Percentiles rank a stretch among this genome's conserved stretches.
These are phyloP conservation scores for Leccinum boreale DNA, from an alignment of 768 basidiomycete species.

Conservation along the genomic window DNA sequence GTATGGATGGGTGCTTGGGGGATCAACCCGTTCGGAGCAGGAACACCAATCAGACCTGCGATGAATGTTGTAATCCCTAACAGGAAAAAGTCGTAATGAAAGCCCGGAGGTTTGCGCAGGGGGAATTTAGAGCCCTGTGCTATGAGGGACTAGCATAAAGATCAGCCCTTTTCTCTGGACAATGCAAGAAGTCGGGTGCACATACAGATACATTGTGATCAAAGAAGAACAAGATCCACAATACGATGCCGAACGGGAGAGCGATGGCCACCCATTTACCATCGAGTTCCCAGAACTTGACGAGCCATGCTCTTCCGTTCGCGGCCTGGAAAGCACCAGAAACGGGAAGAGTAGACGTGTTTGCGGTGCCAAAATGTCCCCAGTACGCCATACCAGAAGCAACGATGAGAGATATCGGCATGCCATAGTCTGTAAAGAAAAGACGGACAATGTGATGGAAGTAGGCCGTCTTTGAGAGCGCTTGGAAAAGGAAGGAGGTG, in stretches of 20 bases:
- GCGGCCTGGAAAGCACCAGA: constrained; percentile 69
- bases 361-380: constrained; percentile 65
- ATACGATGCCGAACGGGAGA: constrained; percentile 81
- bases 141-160: constrained; percentile 67
- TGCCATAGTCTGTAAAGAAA: constrained; percentile 84
- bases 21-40: constrained; percentile 83
- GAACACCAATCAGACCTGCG: constrained; percentile 79
- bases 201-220: constrained; percentile 89
- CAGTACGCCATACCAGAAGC: constrained; percentile 80
- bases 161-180: not conserved
- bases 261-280: constrained; percentile 89
- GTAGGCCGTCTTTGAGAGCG: constrained; percentile 56
- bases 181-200: not conserved
- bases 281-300: constrained; percentile 84
- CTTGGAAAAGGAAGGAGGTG: constrained; percentile 69
- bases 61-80: constrained; percentile 89
- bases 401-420: constrained; percentile 82
- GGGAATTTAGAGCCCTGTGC: constrained; percentile 90
- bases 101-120: constrained; percentile 84
- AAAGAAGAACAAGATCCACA: constrained; percentile 94
- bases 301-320: constrained; percentile 74
- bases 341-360: constrained; percentile 66
- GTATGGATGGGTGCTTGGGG: constrained; percentile 95
- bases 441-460: constrained; percentile 74
- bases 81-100: constrained; percentile 87